Base-by-base conservation (phyloP, 306 rosid species). In the Prunus fruticosa region DNA sequence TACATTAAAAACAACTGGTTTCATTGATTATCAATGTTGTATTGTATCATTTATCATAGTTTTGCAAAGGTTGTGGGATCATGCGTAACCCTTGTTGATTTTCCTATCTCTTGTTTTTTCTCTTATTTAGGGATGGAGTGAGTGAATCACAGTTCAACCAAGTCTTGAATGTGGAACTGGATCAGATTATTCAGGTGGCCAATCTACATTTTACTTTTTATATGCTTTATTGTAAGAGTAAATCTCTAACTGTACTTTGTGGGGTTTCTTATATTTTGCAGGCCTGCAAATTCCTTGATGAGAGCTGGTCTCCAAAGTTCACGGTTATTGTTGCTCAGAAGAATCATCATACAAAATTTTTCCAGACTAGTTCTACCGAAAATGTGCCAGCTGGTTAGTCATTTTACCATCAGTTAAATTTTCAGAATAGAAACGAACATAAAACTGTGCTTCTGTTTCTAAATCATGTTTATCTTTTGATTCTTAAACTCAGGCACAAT, bases 201-300 rank as follows among this genome's bases (percentile, higher is more conserved):
- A 20, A 18, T 18, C 74, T 16, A 28, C 27, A 52, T n/a, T 38
- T 22, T 12, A 3, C 45, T 46, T 72, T 69, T 1, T 32, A 49
- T 25, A 5, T 71, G 70, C 66, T 68, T 53, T 32, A 9, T n/a
- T 27, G 25, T 56, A 22, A 38, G 71, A 10, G 43, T 6, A 38
- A 4, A 12, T 25, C 7, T 61, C 53, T 8, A 51, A 65, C 23
- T 16, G n/a, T 47, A 46, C 22, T 47, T 1, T 4, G 32, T 30
- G 6, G 22, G 43, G 9, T 38, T 0, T 38, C 9, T 13, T 11
- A 43, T 50, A 10, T 28, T 30, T 68, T 66, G 52, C 63, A 93
- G 97, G 89, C 97, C 7, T 91, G 98, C 76, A 93, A 93, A 52
- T 93, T 87, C 80, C 88, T 91, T 3, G 97, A 93, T 77, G 96